Evolutionary conservation across 805 yeast species (phyloP), one percentile per base, ranked within the genome.

Genomic region (Pichia insulana): DNA sequence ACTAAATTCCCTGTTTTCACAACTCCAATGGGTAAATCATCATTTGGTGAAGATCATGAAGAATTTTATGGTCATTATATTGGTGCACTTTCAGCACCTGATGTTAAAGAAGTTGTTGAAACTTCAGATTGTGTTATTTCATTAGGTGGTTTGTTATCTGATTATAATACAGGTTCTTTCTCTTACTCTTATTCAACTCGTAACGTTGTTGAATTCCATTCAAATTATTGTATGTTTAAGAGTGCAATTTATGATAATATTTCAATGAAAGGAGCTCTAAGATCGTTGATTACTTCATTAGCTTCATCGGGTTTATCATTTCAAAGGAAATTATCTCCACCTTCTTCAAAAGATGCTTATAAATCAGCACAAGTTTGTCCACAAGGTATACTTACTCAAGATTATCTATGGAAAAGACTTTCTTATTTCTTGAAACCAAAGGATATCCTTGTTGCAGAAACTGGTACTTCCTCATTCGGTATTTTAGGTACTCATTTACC

Each of bases 21-120:
- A 43, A 86, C 95, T 41, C 95, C 95, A 54, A 83, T 85, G 92
- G 95, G 95, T 65, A 85, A 85, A 65, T 82, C 87, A 46, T 70
- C 77, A 20, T 76, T 84, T 53, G 78, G 82, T 63, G 95, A 85
- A 65, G 70, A 70, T 47, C 72, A 78, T 61, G 74, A 78, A 49
- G 69, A 85, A 64, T 85, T 76, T 64, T 87, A 86, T 52, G 95
- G 95, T 64, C 86, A 81, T 44, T 85, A 85, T 61, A 84, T 84
- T 45, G 95, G 95, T 54, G 71, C 83, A n/a, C 67, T 86, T 54
- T 80, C 94, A 16, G 65, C 68, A 44, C 86, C 86, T 46, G 83
- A 72, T 49, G 86, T 83, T 42, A 78, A 78, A 59, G 77, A 74
- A 49, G 74, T 79, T 31, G 88, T 83, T 44, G 90, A 83, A 63